A percentile compares a stretch with the other conserved stretches of the same genome.
These are phyloP conservation scores for Articulospora tetracladia DNA, from an alignment of 495 filamentous ascomycete species.

Conservation along the genomic window DNA sequence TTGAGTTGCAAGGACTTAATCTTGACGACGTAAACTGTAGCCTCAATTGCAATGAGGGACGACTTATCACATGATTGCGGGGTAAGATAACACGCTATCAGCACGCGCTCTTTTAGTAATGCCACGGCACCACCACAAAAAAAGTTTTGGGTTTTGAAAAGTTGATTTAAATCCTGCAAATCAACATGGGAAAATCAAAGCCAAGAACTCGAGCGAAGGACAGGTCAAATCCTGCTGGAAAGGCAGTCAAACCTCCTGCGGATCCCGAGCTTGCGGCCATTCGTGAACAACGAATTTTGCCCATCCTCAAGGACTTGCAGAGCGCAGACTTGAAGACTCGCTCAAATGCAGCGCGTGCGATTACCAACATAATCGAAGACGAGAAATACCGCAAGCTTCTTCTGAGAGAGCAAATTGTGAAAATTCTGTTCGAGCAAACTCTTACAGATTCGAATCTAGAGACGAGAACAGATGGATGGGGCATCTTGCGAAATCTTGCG, in stretches of 20 bases:
- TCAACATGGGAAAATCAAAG: constrained; percentile 26
- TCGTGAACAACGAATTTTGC: constrained; percentile 52
- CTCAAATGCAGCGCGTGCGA: constrained; percentile 46
- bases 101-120: neutral
- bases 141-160: neutral
- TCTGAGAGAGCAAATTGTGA: constrained; percentile 56
- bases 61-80: too few species aligned
- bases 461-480: constrained; percentile 56
- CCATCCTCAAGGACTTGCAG: constrained; percentile 51
- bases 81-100: neutral
- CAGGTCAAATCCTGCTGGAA: constrained; percentile 38
- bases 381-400: constrained; percentile 53
- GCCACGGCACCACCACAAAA: neutral
- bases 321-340: constrained; percentile 50
- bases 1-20: too few species aligned
- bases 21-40: too few species aligned
- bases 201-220: constrained; percentile 19
- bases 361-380: constrained; percentile 57
- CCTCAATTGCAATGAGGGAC: too few species aligned
- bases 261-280: constrained; percentile 54
- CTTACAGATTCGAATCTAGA: constrained; percentile 54
- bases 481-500: constrained; percentile 52
- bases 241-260: constrained; percentile 46
- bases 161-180: neutral
- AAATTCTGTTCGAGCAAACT: constrained; percentile 54